Base-by-base conservation (phyloP, 2,329 filamentous ascomycete genomes). In the Cladosporium oxysporum region DNA sequence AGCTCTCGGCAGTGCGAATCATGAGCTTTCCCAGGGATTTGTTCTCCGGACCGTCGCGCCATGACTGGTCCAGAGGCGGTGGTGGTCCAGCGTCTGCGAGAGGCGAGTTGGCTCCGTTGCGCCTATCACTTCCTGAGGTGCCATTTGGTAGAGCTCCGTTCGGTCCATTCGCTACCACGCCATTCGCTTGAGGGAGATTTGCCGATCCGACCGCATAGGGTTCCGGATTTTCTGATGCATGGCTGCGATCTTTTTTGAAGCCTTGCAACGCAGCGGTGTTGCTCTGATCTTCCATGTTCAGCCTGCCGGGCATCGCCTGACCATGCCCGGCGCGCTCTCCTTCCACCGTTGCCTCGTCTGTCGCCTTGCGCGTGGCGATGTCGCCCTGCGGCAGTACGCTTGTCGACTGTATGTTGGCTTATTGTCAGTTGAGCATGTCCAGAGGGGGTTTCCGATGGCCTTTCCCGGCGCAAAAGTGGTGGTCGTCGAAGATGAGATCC, bases 1-100 rank as follows among this genome's bases (percentile, higher is more conserved):
- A 92, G 73, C 90, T 88, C 78, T 97, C 93, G 37, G 91, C 90
- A 44, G 95, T 85, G 71, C 95, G 88, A 69, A 88, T 86, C 62
- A 98, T 84, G 55, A 99, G 81, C 16, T 85, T 85, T 5, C 89
- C 88, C 23, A 98, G 83, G 4, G 92, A 89, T 65, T 94, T 84
- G 76, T 93, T 96, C 37, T 88, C 89, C 66, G 89, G 82, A 0
- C 89, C 89, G 66, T 96, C 90, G 21, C 73, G 72, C 75, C 75
- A 76, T 68, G 72, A 73, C 74, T 96, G 92, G 58, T 80, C 78
- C 49, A 89, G 78, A 68, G 84, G 82, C 18, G 85, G 85, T 2
- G 84, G 83, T 21, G 68, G 47, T 7, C 53, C 62, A 50, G 65
- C 55, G 33, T 64, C 53, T 18, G 69, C 62, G 14, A 29, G 31